Evolutionary conservation across 2,329 filamentous ascomycete genomes (phyloP).

Genomic region (Periconia digitata): DNA sequence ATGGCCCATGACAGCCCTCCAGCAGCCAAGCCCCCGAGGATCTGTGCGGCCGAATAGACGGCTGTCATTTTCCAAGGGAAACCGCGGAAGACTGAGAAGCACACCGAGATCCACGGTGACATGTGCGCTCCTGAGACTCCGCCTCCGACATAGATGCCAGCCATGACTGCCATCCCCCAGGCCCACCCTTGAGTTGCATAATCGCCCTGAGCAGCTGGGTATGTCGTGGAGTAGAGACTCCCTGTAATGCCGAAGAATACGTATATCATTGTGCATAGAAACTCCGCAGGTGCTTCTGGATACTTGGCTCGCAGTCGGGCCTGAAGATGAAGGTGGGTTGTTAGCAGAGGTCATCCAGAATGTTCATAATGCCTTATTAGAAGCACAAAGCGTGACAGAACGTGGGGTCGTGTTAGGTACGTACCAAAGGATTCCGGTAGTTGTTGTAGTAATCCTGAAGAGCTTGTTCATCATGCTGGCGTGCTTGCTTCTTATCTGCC

Average conservation of each 20-base stretch:
- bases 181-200: constrained; percentile 38
- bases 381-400: too few relatives aligned
- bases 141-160: constrained; percentile 50
- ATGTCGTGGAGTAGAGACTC: constrained; percentile 52
- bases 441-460: constrained; percentile 51
- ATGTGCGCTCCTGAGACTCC: constrained; percentile 53
- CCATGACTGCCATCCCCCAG: constrained; percentile 60
- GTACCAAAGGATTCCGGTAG: constrained; percentile 55
- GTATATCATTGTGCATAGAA: constrained; percentile 46
- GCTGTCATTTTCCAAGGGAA: constrained; percentile 57
- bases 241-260: constrained; percentile 52
- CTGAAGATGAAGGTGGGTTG: too few relatives aligned
- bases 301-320: constrained; percentile 54
- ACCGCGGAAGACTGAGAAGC: constrained; percentile 57
- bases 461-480: constrained; percentile 47
- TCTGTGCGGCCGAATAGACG: constrained; percentile 55
- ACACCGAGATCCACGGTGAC: constrained; percentile 51
- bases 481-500: constrained; percentile 41
- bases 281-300: constrained; percentile 57
- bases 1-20: constrained; percentile 41
- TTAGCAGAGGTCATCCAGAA: too few relatives aligned
- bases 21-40: constrained; percentile 56
- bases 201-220: constrained; percentile 43
- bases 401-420: too few relatives aligned
- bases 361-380: too few relatives aligned